Evolutionary conservation across 805 yeast species (phyloP).

Genomic region (Dipodascus geniculatus): DNA sequence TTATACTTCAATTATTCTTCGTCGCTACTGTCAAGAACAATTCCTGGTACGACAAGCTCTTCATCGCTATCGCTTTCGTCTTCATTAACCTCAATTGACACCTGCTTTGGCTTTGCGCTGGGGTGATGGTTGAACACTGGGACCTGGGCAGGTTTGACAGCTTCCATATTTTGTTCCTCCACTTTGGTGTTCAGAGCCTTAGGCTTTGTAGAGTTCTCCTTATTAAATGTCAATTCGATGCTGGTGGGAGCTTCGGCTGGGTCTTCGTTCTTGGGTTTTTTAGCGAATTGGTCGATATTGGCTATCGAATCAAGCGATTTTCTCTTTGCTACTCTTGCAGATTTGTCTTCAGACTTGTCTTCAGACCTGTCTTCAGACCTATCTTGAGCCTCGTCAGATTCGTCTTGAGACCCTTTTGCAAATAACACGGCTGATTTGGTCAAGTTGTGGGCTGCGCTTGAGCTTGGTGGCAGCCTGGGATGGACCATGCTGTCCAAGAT

Average conservation of each 20-base stretch:
- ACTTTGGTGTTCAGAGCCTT: too few species aligned
- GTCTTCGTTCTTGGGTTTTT: conserved; percentile 50
- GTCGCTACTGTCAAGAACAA: background rate
- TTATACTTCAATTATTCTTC: background rate
- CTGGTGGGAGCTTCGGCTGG: conserved; percentile 10
- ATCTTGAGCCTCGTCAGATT: background rate
- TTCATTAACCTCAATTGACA: background rate
- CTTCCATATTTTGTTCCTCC: background rate
- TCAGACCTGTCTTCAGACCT: too few species aligned
- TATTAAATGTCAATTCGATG: background rate
- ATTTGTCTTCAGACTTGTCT: too few species aligned
- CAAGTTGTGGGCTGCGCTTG: conserved; percentile 8
- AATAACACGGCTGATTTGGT: conserved; percentile 6
- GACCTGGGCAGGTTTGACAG: too few species aligned
- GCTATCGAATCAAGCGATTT: conserved; percentile 76
- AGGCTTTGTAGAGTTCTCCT: too few species aligned
- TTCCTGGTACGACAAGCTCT: background rate
- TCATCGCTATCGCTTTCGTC: background rate
- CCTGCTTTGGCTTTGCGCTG: background rate
- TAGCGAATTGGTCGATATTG: conserved; percentile 70
- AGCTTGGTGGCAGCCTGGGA: conserved; percentile 58
- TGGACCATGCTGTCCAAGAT: conserved; percentile 47
- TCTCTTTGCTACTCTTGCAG: conserved; percentile 69
- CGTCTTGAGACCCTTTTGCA: background rate
- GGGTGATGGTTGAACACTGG: background rate